phyloP scores from a whole-genome alignment of 345 rosid genomes.

The Gossypium stocksii region DNA sequence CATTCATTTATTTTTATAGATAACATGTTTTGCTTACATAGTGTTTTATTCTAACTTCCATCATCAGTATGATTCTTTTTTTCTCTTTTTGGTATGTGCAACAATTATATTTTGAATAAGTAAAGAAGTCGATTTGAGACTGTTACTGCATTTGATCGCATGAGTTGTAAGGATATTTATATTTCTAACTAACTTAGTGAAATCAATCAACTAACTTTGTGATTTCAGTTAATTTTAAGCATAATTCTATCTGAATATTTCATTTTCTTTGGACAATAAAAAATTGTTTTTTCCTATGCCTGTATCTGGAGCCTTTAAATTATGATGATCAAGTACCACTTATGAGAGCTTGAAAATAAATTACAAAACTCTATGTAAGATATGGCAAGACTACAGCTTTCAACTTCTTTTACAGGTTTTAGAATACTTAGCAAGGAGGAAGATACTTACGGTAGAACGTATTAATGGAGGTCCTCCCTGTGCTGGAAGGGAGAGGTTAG shows the following conservation, averaged over 20 bases:
- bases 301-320: background rate
- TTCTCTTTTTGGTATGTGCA: background rate
- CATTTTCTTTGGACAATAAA: background rate
- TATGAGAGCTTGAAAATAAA: background rate
- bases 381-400: background rate
- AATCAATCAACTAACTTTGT: background rate
- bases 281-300: background rate
- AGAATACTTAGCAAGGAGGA: constrained; percentile 77
- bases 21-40: background rate
- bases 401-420: constrained; percentile 57
- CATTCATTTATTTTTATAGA: background rate
- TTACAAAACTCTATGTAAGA: background rate
- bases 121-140: background rate
- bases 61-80: background rate
- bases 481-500: constrained; percentile 57
- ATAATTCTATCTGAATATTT: background rate
- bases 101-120: background rate
- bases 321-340: background rate
- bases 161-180: background rate
- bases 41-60: background rate
- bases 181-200: background rate
- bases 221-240: background rate
- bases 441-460: constrained; percentile 74
- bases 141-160: background rate
- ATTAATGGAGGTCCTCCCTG: constrained; percentile 80